Conservation (phyloP, 345 rosid species). For the Arabis hirsuta region DNA sequence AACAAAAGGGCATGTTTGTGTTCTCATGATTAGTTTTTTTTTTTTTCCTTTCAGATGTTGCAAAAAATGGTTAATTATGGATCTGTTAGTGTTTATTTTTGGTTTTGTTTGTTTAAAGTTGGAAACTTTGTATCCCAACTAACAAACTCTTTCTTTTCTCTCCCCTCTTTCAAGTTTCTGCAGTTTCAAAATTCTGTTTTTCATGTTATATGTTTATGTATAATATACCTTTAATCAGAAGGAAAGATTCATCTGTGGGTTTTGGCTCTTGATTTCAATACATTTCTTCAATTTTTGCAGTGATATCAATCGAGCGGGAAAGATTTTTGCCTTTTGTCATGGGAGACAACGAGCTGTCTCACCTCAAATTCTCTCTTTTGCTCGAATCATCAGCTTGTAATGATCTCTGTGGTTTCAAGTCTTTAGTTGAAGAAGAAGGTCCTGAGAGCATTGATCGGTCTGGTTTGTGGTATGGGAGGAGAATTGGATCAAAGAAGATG, state of each 20-base stretch:
- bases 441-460: slow-evolving; percentile 53
- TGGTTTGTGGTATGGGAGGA: slow-evolving; percentile 79
- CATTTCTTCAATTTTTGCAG: slow-evolving; percentile 44
- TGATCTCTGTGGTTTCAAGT: slow-evolving; percentile 67
- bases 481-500: slow-evolving; percentile 65
- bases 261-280: slow-evolving; percentile 14
- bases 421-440: slow-evolving; percentile 59
- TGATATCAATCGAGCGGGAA: slow-evolving; percentile 44
- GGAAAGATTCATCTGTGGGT: slow-evolving; percentile 18
- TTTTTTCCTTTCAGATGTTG: slow-evolving; percentile 33
- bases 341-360: slow-evolving; percentile 45
- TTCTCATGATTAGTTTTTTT: slow-evolving; percentile 36
- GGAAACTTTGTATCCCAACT: slow-evolving; percentile 28
- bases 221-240: slow-evolving; percentile 23
- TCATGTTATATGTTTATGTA: slow-evolving; percentile 33
- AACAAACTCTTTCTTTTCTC: slow-evolving; percentile 34
- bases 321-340: slow-evolving; percentile 35
- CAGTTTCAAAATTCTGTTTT: slow-evolving; percentile 36
- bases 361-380: slow-evolving; percentile 53
- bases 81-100: slow-evolving; percentile 45
- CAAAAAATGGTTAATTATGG: slow-evolving; percentile 40
- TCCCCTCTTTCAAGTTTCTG: slow-evolving; percentile 28
- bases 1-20: slow-evolving; percentile 23
- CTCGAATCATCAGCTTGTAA: slow-evolving; percentile 74
- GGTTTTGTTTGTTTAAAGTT: slow-evolving; percentile 38